Evolutionary conservation across 1,284 basidiomycete species (phyloP).

Genomic region (Rhodotorula mucilaginosa): DNA sequence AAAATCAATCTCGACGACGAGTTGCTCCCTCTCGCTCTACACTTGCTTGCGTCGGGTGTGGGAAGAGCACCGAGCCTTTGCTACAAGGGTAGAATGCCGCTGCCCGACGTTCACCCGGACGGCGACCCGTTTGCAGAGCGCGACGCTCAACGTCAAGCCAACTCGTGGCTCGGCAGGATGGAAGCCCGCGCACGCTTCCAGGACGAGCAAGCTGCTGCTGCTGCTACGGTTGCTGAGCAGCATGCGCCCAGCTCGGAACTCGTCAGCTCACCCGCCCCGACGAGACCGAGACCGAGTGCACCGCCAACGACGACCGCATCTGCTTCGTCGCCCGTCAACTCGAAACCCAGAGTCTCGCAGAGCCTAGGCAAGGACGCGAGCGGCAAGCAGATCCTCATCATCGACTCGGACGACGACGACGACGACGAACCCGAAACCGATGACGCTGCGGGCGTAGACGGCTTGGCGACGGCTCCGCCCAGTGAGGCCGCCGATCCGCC

Average conservation of each 20-base stretch:
- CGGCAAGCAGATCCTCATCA: constrained; percentile 16
- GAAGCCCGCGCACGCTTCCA: constrained; percentile 19
- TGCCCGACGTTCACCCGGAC: constrained; percentile 35
- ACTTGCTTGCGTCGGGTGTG: neutral
- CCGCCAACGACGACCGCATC: neutral
- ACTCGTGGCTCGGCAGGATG: constrained; percentile 26
- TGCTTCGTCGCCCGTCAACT: neutral
- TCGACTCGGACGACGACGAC: constrained; percentile 15
- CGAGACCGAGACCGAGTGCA: neutral
- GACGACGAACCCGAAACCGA: neutral
- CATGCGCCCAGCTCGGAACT: neutral
- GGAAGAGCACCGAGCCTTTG: too few relatives aligned
- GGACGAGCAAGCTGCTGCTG: neutral
- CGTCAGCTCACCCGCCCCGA: neutral
- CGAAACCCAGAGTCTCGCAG: neutral
- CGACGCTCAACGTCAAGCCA: constrained; percentile 6
- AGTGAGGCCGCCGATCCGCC: neutral
- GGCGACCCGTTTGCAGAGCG: constrained; percentile 38
- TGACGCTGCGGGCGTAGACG: neutral
- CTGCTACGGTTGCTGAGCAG: neutral
- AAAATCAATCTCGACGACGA: neutral
- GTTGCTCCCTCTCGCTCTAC: neutral
- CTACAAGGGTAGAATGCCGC: neutral
- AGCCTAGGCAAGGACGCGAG: constrained; percentile 1
- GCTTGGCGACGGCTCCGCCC: neutral